These are phyloP conservation scores for Penicillium sp. DNA, from an alignment of 2,329 filamentous ascomycete species.

Conservation along the genomic window DNA sequence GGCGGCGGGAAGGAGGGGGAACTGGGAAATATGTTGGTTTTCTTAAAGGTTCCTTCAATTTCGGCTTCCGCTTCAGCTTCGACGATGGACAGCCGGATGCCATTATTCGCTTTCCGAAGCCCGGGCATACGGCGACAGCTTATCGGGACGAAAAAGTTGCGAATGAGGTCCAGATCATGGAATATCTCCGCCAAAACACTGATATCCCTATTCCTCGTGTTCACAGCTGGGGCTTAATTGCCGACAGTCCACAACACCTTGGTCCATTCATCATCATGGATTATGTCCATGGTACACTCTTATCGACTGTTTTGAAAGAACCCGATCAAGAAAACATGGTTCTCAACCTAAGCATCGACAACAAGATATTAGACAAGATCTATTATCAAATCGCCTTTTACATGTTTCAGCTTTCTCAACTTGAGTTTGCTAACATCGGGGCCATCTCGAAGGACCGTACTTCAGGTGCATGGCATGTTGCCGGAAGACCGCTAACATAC, in stretches of 20 bases:
- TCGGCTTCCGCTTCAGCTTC: conserved; percentile 23
- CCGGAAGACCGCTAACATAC: conserved; percentile 39
- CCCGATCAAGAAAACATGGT: conserved; percentile 16
- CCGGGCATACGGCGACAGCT: conserved; percentile 17
- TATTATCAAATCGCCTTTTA: conserved; percentile 24
- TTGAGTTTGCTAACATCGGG: conserved; percentile 33
- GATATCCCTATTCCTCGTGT: conserved; percentile 22
- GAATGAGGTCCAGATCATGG: conserved; percentile 23
- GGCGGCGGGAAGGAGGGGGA: conserved; percentile 14
- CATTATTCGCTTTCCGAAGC: conserved; percentile 24
- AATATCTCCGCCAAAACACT: conserved; percentile 20
- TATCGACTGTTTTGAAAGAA: conserved; percentile 20
- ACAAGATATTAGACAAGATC: conserved; percentile 16
- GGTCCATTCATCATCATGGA: conserved; percentile 27
- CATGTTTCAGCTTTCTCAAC: conserved; percentile 33
- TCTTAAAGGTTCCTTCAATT: conserved; percentile 22
- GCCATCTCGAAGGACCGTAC: conserved; percentile 33
- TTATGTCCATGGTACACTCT: conserved; percentile 19
- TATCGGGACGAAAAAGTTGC: conserved; percentile 19
- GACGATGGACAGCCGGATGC: conserved; percentile 16
- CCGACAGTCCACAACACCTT: conserved; percentile 18
- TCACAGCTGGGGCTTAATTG: conserved; percentile 19
- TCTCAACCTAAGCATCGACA: conserved; percentile 20
- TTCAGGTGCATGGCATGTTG: conserved; percentile 31
- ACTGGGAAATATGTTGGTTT: conserved; percentile 18